Evolutionary conservation across 176 grass and related monocot genomes (phyloP).

Genomic region (sorghum (Sorghum bicolor)): Sorghum_bicolor_NCBIv3 NC_012873.2:58956001-58956500

Average conservation of each 20-base stretch:
- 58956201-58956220: background rate
- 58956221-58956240: background rate
- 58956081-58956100: too few species aligned
- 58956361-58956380: background rate
- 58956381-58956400: background rate
- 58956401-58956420: background rate
- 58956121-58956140: too few species aligned
- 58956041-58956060: too few species aligned
- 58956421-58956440: background rate
- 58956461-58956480: background rate
- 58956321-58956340: background rate
- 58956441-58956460: background rate
- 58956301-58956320: background rate
- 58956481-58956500: background rate
- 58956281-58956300: background rate
- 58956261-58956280: background rate
- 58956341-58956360: background rate
- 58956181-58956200: background rate
- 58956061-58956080: too few species aligned
- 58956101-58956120: too few species aligned
- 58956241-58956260: background rate
- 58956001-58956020: slow-evolving; percentile 6
- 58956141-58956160: too few species aligned
- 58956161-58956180: background rate
- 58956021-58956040: background rate